Evolutionary conservation across 495 filamentous ascomycete species (phyloP), one percentile per base, ranked within the genome.

Genomic region (Podospora appendiculata): DNA sequence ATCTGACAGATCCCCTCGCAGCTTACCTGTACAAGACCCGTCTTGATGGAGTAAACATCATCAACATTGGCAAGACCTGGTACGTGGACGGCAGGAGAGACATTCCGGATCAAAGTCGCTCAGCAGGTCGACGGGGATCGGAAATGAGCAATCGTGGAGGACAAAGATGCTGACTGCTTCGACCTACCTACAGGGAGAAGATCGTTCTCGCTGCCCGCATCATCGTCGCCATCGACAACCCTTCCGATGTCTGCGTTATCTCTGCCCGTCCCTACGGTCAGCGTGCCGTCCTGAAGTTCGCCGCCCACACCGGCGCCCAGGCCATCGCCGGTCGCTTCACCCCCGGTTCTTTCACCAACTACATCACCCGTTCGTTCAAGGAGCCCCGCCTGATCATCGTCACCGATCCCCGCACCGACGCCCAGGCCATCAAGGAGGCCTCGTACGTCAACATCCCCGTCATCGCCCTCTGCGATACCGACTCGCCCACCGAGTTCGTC

Each of bases 291-390:
- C 85, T 98, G 71, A 98, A 98, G 83, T 98, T 96, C 79, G 92
- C 92, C 64, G 77, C 87, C 55, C 90, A 98, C 82, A 98, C 92
- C 61, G 92, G 93, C 75, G 90, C 92, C 68, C 88, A 89, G 67
- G 89, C 93, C 70, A 98, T 98, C 70, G 94, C 93, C 64, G 93
- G 93, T 79, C 91, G 93, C 74, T 98, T 98, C 85, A 98, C 93
- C 68, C 93, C 93, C 67, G 93, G 93, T 82, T 96, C 94, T 74
- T 98, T 98, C 87, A 98, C 93, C 82, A 98, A 98, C 80, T 98
- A 98, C 88, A 98, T 96, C 85, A 98, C 93, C 73, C 94, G 93
- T 70, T 96, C 93, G 64, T 98, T 98, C 88, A 97, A 96, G 86
- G 93, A 98, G 79, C 93, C 93, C 68, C 94, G 93, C 71, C 84